Percentiles rank a stretch among this genome's conserved stretches.
phyloP scores from a whole-genome alignment of 331 rosid genomes.

The Quercus tomentella region DNA sequence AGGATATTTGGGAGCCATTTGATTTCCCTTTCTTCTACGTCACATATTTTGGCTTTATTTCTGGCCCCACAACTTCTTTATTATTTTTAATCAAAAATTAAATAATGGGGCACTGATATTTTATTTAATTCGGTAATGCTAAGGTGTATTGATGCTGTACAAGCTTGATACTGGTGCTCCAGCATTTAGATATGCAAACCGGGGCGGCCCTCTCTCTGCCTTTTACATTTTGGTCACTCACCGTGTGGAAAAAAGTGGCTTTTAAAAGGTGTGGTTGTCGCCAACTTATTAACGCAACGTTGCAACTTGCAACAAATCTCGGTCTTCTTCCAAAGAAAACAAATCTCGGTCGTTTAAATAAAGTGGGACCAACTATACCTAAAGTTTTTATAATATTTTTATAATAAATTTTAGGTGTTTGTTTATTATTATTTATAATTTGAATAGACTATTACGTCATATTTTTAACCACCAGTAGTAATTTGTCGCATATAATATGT shows the following conservation, averaged over 20 bases:
- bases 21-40: slow-evolving; percentile 14
- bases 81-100: background rate
- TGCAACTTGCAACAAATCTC: background rate
- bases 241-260: background rate
- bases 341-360: too few relatives aligned
- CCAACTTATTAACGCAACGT: background rate
- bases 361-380: background rate
- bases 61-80: background rate
- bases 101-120: background rate
- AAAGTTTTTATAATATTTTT: background rate
- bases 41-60: slow-evolving; percentile 25
- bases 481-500: fast-evolving
- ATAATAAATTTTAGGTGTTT: too few relatives aligned
- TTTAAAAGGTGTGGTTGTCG: background rate
- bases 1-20: too few relatives aligned
- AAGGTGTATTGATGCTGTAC: background rate
- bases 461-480: too few relatives aligned
- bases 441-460: too few relatives aligned
- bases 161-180: too few relatives aligned
- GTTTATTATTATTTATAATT: too few relatives aligned
- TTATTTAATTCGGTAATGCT: too few relatives aligned
- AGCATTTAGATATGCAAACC: too few relatives aligned
- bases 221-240: too few relatives aligned
- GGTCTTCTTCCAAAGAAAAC: background rate
- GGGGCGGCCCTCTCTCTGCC: too few relatives aligned